These are phyloP conservation scores for Emmonsia crescens DNA, from an alignment of 2,329 filamentous ascomycete genomes.

Conservation along the genomic window DNA sequence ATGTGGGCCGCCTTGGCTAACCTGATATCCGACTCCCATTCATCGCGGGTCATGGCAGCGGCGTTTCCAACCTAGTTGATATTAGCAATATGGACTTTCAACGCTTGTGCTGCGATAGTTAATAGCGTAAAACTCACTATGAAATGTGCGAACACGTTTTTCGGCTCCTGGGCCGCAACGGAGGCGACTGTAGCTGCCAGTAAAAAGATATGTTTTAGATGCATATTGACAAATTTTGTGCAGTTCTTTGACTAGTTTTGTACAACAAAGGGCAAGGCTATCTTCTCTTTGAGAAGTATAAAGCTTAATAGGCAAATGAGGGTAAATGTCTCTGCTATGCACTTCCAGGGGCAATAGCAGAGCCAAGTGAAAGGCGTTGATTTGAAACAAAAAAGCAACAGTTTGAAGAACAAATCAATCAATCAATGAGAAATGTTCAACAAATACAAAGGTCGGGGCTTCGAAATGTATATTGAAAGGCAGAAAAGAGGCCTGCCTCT, in stretches of 20 bases:
- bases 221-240: constrained; percentile 5
- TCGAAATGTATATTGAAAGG: background rate
- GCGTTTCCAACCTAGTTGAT: constrained; percentile 16
- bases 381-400: background rate
- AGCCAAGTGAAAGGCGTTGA: background rate
- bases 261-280: background rate
- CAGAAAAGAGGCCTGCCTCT: background rate
- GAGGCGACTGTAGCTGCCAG: constrained; percentile 6
- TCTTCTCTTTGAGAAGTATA: background rate
- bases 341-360: background rate
- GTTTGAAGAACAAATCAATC: background rate
- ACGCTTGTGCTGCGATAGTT: constrained; percentile 13
- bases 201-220: constrained; percentile 12
- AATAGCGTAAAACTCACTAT: constrained; percentile 17
- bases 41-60: constrained; percentile 9
- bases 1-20: constrained; percentile 13
- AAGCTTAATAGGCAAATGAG: background rate
- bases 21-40: constrained; percentile 14
- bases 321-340: background rate
- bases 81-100: constrained; percentile 16
- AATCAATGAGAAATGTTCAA: background rate
- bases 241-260: background rate
- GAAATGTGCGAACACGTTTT: constrained; percentile 27
- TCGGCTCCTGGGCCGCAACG: constrained; percentile 12
- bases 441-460: background rate